Conservation (phyloP, 1,284 basidiomycete genomes). For the Cryptococcus amylolentus region DNA sequence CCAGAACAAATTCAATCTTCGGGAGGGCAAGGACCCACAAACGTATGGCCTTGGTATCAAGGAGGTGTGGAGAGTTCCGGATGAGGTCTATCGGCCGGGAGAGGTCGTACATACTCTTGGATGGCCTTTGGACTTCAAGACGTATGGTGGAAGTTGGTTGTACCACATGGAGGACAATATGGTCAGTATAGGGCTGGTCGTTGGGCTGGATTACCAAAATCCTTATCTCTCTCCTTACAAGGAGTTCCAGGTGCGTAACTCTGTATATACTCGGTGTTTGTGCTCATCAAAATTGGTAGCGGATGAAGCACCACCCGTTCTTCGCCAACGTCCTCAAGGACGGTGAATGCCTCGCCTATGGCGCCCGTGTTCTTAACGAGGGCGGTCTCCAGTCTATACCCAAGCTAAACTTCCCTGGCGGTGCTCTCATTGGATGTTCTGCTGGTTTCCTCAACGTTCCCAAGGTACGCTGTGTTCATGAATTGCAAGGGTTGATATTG, state of each 20-base stretch:
- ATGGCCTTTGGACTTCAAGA: conserved; percentile 80
- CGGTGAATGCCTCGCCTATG: conserved; percentile 80
- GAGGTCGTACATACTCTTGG: conserved; percentile 91
- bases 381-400: conserved; percentile 93
- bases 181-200: conserved; percentile 85
- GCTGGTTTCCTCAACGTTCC: conserved; percentile 96
- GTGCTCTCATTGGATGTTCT: conserved; percentile 90
- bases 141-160: conserved; percentile 90
- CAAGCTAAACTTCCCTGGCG: conserved; percentile 88
- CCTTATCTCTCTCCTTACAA: conserved; percentile 90
- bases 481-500: no score
- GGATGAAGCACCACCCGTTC: conserved; percentile 97
- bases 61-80: conserved; percentile 92
- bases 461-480: conserved; percentile 53
- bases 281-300: conserved; percentile 54
- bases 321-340: conserved; percentile 76
- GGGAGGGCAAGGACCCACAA: conserved; percentile 78
- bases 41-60: conserved; percentile 97
- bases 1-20: conserved; percentile 72
- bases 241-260: conserved; percentile 73
- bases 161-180: conserved; percentile 96
- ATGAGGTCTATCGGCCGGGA: conserved; percentile 72
- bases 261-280: no score
- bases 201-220: conserved; percentile 93
- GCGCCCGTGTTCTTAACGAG: conserved; percentile 86